Evolutionary conservation across 345 rosid species (phyloP).

Genomic region (Clarkia xantiana): DNA sequence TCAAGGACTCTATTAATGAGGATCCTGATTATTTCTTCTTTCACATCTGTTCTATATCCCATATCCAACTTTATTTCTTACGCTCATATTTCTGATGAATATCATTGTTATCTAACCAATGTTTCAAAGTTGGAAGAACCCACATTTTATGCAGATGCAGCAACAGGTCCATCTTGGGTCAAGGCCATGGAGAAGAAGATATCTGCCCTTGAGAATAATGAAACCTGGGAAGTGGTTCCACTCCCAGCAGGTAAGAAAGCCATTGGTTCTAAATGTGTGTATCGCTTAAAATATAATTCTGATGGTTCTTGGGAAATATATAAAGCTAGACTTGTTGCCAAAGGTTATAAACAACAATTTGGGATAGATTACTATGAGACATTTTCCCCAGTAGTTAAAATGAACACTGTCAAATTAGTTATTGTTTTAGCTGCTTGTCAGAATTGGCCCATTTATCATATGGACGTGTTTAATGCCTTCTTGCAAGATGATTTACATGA

Average conservation of each 20-base stretch:
- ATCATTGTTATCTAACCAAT: too few relatives aligned
- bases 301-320: not conserved
- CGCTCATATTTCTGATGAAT: too few relatives aligned
- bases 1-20: too few relatives aligned
- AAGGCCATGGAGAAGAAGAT: not conserved
- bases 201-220: not conserved
- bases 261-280: not conserved
- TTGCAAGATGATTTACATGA: not conserved
- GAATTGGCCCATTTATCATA: not conserved
- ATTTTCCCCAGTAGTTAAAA: not conserved
- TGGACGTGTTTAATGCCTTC: slow-evolving; percentile 2
- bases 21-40: too few relatives aligned
- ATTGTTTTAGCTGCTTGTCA: not conserved
- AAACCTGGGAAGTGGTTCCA: not conserved
- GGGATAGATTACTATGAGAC: not conserved
- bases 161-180: not conserved
- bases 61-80: too few relatives aligned
- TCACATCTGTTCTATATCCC: too few relatives aligned
- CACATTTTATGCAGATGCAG: too few relatives aligned
- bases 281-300: not conserved
- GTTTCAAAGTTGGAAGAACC: too few relatives aligned
- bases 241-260: not conserved
- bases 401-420: not conserved
- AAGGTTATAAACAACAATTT: not conserved
- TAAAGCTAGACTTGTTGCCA: not conserved